Conservation (phyloP, 192 early-diverging fungal genomes). For the Ambispora gerdemannii region DNA sequence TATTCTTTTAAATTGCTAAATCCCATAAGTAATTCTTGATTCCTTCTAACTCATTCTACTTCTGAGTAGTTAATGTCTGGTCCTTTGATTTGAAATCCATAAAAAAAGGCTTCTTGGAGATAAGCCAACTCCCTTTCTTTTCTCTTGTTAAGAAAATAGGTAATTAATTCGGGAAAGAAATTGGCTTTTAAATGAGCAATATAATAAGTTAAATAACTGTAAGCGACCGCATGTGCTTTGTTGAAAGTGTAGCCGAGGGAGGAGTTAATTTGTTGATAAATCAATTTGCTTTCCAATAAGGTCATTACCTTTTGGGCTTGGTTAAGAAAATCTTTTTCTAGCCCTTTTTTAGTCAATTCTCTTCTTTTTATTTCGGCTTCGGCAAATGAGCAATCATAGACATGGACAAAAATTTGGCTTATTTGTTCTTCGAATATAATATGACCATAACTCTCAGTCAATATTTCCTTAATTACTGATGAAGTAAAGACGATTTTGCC, state of each 20-base stretch:
- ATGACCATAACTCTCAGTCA: not conserved
- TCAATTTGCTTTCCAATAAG: not conserved
- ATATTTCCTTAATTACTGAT: not conserved
- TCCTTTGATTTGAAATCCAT: constrained; percentile 11
- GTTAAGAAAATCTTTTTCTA: not conserved
- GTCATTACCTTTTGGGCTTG: not conserved
- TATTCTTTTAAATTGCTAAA: constrained; percentile 13
- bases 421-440: constrained; percentile 14
- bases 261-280: constrained; percentile 5
- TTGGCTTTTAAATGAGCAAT: constrained; percentile 11
- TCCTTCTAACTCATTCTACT: not conserved
- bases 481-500: not conserved
- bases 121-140: constrained; percentile 7
- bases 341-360: not conserved
- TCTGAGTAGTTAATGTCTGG: constrained; percentile 5
- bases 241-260: not conserved
- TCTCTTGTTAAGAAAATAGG: not conserved
- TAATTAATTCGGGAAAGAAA: constrained; percentile 1
- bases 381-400: constrained; percentile 15
- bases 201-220: constrained; percentile 12
- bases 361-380: constrained; percentile 8
- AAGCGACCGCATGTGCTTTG: constrained; percentile 10
- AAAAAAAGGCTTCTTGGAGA: constrained; percentile 13
- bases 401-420: not conserved
- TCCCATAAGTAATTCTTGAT: constrained; percentile 5